Evolutionary conservation across 2,329 filamentous ascomycete genomes (phyloP), one percentile per base, ranked within the genome.

Genomic region (Aspergillus fructus): DNA sequence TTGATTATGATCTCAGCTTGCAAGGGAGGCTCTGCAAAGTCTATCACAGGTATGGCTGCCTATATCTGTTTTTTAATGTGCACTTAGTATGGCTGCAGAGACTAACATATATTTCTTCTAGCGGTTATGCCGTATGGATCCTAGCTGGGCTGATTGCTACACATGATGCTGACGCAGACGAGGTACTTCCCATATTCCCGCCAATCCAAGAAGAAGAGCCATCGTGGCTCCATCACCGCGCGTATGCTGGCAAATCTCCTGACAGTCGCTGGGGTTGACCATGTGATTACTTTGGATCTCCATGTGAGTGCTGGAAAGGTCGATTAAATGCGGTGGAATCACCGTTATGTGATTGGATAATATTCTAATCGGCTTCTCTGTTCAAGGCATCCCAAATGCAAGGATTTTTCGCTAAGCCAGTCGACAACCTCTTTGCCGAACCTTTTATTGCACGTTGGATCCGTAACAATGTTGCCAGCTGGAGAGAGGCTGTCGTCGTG

Each of bases 1-100:
- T 85, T 99, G 72, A 97, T 99, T 77, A 96, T 99, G 91, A 97
- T 97, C 69, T 94, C 91, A 64, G 94, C 94, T 66, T 99, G 94
- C 84, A 97, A 97, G 78, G 93, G 94, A 71, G 94, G 93, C 64
- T 97, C 94, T 54, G 91, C 94, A 62, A 96, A 93, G 80, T 96
- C 94, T 70, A 90, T 97, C 72, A 97, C 93, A 67, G 93, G 93
- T 96, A 81, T 66, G 84, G 76, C 61, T 47, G 43, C 66, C 58
- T 46, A 49, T 48, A 23, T 27, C 49, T 48, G 17, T 24, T 58
- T 59, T 34, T 54, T 11, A 45, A 30, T 17, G n/a, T 8, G 13
- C 17, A 8, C 17, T 37, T 45, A 3, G n/a, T 13, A 19, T 23
- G 5, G n/a, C 43, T 12, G 30, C 53, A 13, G 37, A 48, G 27